A percentile compares a stretch with the other conserved stretches of the same genome.
These are phyloP conservation scores for Fomitopsis schrenkii DNA, from an alignment of 1,284 basidiomycete species.

Conservation along the genomic window DNA sequence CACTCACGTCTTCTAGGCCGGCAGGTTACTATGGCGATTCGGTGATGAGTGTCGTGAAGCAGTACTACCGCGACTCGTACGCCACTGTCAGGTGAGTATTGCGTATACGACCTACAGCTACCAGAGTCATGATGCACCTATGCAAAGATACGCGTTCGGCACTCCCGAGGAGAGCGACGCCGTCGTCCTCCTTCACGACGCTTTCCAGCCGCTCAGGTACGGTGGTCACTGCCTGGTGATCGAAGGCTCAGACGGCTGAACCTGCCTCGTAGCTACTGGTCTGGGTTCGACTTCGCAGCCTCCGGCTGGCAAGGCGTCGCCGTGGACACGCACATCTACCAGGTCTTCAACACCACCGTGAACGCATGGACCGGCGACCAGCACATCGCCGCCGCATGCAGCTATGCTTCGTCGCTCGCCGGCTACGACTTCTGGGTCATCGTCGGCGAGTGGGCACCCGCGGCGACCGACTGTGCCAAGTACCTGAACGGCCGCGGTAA, in stretches of 20 bases:
- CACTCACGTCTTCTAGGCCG: conserved; percentile 49
- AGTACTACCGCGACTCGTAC: conserved; percentile 76
- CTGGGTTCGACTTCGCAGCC: conserved; percentile 53
- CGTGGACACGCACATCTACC: conserved; percentile 83
- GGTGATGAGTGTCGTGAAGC: conserved; percentile 52
- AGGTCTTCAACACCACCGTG: conserved; percentile 65
- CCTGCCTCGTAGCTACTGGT: conserved; percentile 51
- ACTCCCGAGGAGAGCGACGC: conserved; percentile 54
- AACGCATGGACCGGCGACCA: conserved; percentile 47
- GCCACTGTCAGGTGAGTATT: conserved; percentile 63
- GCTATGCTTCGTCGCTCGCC: conserved; percentile 40
- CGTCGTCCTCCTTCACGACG: conserved; percentile 78
- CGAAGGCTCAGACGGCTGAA: neutral
- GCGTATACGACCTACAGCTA: conserved; percentile 2
- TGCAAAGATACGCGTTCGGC: conserved; percentile 54
- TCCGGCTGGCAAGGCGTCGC: conserved; percentile 63
- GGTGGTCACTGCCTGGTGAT: neutral
- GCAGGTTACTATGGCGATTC: conserved; percentile 62
- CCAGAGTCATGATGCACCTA: conserved; percentile 6
- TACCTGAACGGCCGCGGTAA: conserved; percentile 55
- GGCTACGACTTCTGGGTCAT: conserved; percentile 67
- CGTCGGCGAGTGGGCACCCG: conserved; percentile 85
- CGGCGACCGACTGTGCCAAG: conserved; percentile 82
- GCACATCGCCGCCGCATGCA: conserved; percentile 69
- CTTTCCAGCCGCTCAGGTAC: conserved; percentile 66